Conservation (phyloP, 2,329 filamentous ascomycete species). For the Trichoderma semiorbis region DNA sequence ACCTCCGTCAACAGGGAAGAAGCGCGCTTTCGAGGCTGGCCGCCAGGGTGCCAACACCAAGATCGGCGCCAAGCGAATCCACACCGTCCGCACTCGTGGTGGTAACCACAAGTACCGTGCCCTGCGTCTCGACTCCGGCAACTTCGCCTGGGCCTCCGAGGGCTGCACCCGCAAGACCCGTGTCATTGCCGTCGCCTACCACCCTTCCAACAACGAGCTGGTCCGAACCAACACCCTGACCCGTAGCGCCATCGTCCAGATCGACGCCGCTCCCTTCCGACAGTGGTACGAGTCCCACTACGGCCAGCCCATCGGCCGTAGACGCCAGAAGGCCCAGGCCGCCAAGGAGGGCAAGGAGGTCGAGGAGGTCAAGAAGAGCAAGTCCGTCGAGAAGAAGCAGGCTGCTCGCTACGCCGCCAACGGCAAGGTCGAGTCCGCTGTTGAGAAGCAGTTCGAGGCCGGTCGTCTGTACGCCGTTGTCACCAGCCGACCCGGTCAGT, state of each 20-base stretch:
- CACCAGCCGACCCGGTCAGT: slow-evolving; percentile 91
- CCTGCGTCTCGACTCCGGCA: slow-evolving; percentile 96
- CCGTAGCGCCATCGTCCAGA: slow-evolving; percentile 96
- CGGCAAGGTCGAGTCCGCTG: slow-evolving; percentile 87
- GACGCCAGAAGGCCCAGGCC: slow-evolving; percentile 77
- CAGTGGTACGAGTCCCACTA: slow-evolving; percentile 99
- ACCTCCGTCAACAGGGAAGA: slow-evolving; percentile 79
- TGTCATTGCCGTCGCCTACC: slow-evolving; percentile 97
- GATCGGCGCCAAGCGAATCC: slow-evolving; percentile 95
- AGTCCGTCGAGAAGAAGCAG: slow-evolving; percentile 95
- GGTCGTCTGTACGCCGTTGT: slow-evolving; percentile 95
- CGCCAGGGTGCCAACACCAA: slow-evolving; percentile 99
- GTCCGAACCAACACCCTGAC: slow-evolving; percentile 99
- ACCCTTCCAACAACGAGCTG: slow-evolving; percentile 99
- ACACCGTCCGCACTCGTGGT: slow-evolving; percentile 94
- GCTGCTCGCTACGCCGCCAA: slow-evolving; percentile 72
- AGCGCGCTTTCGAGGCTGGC: slow-evolving; percentile 98
- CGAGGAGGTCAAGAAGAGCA: slow-evolving; percentile 87
- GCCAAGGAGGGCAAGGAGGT: slow-evolving; percentile 58
- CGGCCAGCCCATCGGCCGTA: slow-evolving; percentile 82
- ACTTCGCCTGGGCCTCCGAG: slow-evolving; percentile 99
- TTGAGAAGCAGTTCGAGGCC: slow-evolving; percentile 99
- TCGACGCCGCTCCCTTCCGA: slow-evolving; percentile 97
- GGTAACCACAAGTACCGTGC: slow-evolving; percentile 99
- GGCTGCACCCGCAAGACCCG: slow-evolving; percentile 98